Percentiles rank a stretch among this genome's conserved stretches.
phyloP scores from a whole-genome alignment of 148 eudicot genomes.

The Rhododendron kiyosumense region DNA sequence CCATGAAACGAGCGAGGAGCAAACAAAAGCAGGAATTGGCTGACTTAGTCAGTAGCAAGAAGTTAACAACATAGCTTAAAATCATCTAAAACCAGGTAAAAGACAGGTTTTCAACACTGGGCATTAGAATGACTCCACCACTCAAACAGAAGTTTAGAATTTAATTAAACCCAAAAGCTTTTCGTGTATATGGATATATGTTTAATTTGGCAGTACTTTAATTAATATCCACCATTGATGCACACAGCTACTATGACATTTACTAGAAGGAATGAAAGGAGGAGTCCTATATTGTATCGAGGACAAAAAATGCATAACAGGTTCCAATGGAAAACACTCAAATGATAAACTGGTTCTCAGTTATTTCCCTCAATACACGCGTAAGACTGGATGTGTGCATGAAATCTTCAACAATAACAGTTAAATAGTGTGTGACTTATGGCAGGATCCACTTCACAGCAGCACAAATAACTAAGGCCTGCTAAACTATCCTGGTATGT shows the following conservation, averaged over 20 bases:
- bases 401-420: background rate
- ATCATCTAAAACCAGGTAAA: background rate
- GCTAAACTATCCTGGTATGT: background rate
- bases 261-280: background rate
- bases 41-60: background rate
- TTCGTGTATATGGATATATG: too few species aligned
- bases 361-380: background rate
- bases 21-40: background rate
- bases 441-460: background rate
- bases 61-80: background rate
- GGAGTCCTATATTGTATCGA: background rate
- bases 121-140: background rate
- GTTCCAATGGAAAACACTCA: background rate
- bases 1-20: constrained; percentile 7
- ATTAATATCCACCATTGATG: background rate
- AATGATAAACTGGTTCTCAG: background rate
- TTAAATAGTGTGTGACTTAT: background rate
- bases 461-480: background rate
- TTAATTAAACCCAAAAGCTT: background rate
- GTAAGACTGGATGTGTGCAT: background rate
- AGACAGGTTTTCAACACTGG: background rate
- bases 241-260: background rate
- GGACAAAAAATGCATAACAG: background rate
- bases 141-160: background rate
- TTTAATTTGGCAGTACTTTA: background rate